phyloP scores from a whole-genome alignment of 768 basidiomycete genomes.

The Suillus sp. region DNA sequence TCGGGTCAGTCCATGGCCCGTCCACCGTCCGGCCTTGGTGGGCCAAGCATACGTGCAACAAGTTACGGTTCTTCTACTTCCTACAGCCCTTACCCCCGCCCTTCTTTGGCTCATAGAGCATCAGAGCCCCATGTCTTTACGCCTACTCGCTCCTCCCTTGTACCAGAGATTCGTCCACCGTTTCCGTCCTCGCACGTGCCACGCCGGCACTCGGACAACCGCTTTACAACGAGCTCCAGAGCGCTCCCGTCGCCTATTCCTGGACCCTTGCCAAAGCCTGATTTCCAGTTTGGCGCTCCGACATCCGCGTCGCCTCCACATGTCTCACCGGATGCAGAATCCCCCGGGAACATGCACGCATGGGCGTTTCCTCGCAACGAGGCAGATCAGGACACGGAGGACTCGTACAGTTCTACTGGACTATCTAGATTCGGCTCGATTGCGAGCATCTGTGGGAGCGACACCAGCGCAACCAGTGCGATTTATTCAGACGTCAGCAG shows the following conservation, averaged over 20 bases:
- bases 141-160: slow-evolving; percentile 37
- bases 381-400: slow-evolving; percentile 54
- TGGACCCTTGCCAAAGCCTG: slow-evolving; percentile 62
- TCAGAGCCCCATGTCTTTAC: slow-evolving; percentile 37
- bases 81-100: slow-evolving; percentile 45
- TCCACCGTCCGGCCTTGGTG: slow-evolving; percentile 33
- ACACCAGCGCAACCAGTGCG: slow-evolving; percentile 53
- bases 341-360: slow-evolving; percentile 35
- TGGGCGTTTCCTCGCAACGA: slow-evolving; percentile 47
- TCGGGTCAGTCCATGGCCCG: slow-evolving; percentile 39
- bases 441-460: slow-evolving; percentile 60
- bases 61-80: slow-evolving; percentile 29
- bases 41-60: slow-evolving; percentile 44
- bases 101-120: slow-evolving; percentile 31
- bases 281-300: slow-evolving; percentile 65
- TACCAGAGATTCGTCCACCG: slow-evolving; percentile 26
- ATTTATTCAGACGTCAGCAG: slow-evolving; percentile 49
- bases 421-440: slow-evolving; percentile 62
- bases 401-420: slow-evolving; percentile 50
- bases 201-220: slow-evolving; percentile 45
- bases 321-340: slow-evolving; percentile 48
- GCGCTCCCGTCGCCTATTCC: slow-evolving; percentile 46
- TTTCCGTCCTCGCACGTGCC: slow-evolving; percentile 17
- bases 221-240: slow-evolving; percentile 51
- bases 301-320: slow-evolving; percentile 47